phyloP scores from a whole-genome alignment of 164 flowering plant genomes.

The Vitis labrusca region DNA sequence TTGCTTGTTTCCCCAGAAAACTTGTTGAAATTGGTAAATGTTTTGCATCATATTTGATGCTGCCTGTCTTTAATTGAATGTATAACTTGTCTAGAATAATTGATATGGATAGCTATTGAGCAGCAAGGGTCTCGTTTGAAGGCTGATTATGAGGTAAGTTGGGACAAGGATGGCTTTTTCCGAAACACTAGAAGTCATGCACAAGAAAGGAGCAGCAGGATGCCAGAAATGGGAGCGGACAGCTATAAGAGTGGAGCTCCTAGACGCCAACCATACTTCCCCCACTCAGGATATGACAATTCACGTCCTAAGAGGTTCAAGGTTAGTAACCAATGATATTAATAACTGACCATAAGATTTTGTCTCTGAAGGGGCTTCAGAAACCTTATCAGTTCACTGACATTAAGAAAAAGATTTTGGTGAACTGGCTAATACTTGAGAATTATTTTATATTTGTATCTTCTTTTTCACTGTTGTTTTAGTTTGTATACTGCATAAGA shows the following conservation, averaged over 20 bases:
- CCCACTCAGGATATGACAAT: constrained; percentile 38
- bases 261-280: constrained; percentile 30
- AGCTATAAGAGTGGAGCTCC: constrained; percentile 45
- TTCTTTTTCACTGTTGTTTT: too few species aligned
- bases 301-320: constrained; percentile 64
- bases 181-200: constrained; percentile 41
- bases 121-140: constrained; percentile 88
- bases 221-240: constrained; percentile 18
- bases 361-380: too few species aligned
- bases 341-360: too few species aligned
- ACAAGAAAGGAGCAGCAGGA: constrained; percentile 39
- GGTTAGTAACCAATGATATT: constrained; percentile 34
- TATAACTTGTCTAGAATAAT: background rate
- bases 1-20: too few species aligned
- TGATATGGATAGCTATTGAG: constrained; percentile 16
- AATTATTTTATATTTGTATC: too few species aligned
- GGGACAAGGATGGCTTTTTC: constrained; percentile 82
- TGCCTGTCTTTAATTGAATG: background rate
- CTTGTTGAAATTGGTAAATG: too few species aligned
- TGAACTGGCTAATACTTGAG: too few species aligned
- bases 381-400: too few species aligned
- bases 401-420: too few species aligned
- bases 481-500: too few species aligned
- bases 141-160: constrained; percentile 82
- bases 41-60: background rate